Evolutionary conservation across 192 early-diverging fungal genomes (phyloP).

Genomic region (Paraglomus brasilianum): DNA sequence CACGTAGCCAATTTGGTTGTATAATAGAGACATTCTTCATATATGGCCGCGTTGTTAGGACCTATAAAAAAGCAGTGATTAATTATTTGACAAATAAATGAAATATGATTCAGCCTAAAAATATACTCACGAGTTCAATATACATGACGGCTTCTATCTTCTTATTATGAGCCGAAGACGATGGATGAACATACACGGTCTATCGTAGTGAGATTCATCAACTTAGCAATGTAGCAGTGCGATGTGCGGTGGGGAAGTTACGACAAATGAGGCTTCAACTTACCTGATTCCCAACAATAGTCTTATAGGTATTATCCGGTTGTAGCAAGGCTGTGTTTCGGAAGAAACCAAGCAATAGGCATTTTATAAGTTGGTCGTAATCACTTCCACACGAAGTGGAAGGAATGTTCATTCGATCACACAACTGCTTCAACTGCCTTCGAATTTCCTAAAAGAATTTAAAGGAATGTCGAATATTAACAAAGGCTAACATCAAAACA

Average conservation of each 20-base stretch:
- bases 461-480: background rate
- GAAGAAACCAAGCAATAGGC: conserved; percentile 88
- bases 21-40: conserved; percentile 80
- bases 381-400: conserved; percentile 69
- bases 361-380: conserved; percentile 74
- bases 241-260: background rate
- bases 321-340: conserved; percentile 84
- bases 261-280: background rate
- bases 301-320: conserved; percentile 84
- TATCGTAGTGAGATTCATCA: conserved; percentile 45
- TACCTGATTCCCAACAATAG: conserved; percentile 51
- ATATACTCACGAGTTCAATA: conserved; percentile 71
- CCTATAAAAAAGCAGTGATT: conserved; percentile 32
- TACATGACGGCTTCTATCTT: conserved; percentile 81
- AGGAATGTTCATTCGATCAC: conserved; percentile 67
- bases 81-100: background rate
- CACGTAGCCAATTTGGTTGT: conserved; percentile 78
- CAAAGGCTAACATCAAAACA: background rate
- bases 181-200: conserved; percentile 85
- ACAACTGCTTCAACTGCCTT: conserved; percentile 80
- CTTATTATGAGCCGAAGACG: conserved; percentile 79
- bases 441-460: conserved; percentile 68
- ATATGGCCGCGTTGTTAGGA: conserved; percentile 87
- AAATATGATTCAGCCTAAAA: background rate
- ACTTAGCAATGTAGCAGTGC: background rate